A percentile compares a stretch with the other conserved stretches of the same genome.
Conservation (phyloP, 441 rosid species). For the Raphanus hybrid region DNA sequence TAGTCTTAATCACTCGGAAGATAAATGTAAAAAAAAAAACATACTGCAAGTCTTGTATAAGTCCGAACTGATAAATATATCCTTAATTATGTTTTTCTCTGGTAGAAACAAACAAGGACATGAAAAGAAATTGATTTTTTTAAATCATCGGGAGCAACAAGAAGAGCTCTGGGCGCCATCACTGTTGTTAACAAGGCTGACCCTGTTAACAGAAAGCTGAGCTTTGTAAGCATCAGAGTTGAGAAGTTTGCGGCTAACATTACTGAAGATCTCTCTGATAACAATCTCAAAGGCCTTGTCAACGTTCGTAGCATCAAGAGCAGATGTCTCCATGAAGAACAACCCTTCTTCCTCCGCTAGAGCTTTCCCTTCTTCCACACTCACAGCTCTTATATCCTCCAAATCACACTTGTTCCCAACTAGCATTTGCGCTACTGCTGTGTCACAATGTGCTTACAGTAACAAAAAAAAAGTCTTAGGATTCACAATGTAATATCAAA, state of each 20-base stretch:
- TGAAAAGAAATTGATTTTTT: neutral
- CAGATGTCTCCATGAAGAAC: slow-evolving; percentile 97
- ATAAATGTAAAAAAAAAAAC: neutral
- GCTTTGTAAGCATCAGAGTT: slow-evolving; percentile 91
- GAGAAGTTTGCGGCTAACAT: slow-evolving; percentile 72
- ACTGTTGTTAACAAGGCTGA: slow-evolving; percentile 58
- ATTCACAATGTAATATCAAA: neutral
- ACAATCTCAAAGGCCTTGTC: slow-evolving; percentile 89
- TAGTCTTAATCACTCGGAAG: neutral
- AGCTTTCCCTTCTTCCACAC: slow-evolving; percentile 72
- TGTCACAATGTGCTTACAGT: slow-evolving; percentile 78
- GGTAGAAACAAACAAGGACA: neutral
- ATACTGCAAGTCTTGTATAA: neutral
- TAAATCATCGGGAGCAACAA: slow-evolving; percentile 60
- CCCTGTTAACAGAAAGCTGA: slow-evolving; percentile 71
- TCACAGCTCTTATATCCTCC: slow-evolving; percentile 77
- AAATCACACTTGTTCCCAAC: slow-evolving; percentile 95
- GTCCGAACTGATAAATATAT: neutral
- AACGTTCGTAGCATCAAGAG: slow-evolving; percentile 84
- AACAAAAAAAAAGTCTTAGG: slow-evolving; percentile 1
- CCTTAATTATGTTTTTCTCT: neutral
- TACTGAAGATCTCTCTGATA: slow-evolving; percentile 76
- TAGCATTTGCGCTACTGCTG: slow-evolving; percentile 76
- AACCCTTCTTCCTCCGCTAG: slow-evolving; percentile 83
- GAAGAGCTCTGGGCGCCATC: slow-evolving; percentile 47